Evolutionary conservation across 1,139 yeast genomes (phyloP).

Genomic region (Diutina rugosa): DNA sequence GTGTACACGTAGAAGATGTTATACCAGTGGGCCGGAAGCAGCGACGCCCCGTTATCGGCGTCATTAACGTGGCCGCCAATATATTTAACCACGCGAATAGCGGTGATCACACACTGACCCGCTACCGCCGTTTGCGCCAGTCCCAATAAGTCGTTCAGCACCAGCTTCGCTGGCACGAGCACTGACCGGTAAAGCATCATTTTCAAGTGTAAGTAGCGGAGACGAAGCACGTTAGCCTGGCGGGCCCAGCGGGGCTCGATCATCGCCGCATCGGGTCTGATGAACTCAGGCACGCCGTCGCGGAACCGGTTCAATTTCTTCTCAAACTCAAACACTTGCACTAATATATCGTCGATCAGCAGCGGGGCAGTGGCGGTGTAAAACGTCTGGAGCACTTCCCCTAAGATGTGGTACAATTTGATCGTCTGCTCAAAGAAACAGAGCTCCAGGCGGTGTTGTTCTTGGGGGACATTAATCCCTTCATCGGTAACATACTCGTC

Average conservation of each 20-base stretch:
- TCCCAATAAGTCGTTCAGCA: neutral
- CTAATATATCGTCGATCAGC: neutral
- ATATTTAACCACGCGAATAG: neutral
- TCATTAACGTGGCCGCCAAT: neutral
- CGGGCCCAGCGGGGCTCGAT: neutral
- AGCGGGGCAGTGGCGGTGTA: neutral
- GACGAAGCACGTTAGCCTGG: neutral
- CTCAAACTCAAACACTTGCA: neutral
- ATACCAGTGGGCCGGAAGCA: neutral
- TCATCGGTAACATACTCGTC: neutral
- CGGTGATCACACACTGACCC: neutral
- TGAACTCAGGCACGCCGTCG: neutral
- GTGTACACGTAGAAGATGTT: constrained; percentile 1
- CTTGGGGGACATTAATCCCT: neutral
- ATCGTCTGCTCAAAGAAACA: neutral
- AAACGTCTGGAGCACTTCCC: neutral
- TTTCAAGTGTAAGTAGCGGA: neutral
- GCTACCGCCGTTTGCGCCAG: neutral
- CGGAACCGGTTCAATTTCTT: neutral
- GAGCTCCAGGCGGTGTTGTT: neutral
- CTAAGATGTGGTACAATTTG: neutral
- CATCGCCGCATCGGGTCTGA: neutral
- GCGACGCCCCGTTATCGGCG: neutral
- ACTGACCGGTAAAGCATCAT: neutral
- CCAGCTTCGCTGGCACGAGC: neutral